A percentile compares a stretch with the other conserved stretches of the same genome.
Evolutionary conservation across 805 yeast species (phyloP).

Genomic region (Cyberlindnera euphorbiae): DNA sequence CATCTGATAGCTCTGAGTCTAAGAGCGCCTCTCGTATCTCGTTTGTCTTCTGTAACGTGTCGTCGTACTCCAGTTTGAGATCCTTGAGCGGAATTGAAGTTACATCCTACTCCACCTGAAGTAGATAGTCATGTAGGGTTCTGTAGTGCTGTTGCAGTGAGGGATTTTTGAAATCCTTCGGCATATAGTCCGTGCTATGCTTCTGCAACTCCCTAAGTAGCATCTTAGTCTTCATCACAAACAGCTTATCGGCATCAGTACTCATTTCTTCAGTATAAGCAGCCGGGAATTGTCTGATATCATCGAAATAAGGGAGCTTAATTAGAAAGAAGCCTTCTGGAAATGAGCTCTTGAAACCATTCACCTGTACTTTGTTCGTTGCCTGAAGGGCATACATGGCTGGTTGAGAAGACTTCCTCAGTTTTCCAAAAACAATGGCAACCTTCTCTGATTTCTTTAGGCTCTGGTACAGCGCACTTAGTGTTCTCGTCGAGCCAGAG

Average conservation of each 20-base stretch:
- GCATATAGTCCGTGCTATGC: constrained; percentile 43
- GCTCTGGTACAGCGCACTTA: constrained; percentile 62
- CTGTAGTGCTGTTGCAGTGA: constrained; percentile 61
- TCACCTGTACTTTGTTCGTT: constrained; percentile 25
- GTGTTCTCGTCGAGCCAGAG: constrained; percentile 60
- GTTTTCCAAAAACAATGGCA: constrained; percentile 72
- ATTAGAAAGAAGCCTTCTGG: constrained; percentile 67
- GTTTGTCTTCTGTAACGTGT: constrained; percentile 29
- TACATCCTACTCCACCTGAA: constrained; percentile 44
- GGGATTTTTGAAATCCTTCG: constrained; percentile 60
- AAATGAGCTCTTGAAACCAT: constrained; percentile 2
- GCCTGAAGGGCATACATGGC: constrained; percentile 56
- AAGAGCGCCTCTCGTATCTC: constrained; percentile 28
- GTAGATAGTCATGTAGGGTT: constrained; percentile 55
- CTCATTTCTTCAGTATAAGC: constrained; percentile 7
- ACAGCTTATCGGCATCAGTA: constrained; percentile 7
- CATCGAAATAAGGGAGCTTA: constrained; percentile 69
- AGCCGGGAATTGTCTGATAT: constrained; percentile 62
- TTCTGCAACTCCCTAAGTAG: constrained; percentile 30
- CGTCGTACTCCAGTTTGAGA: constrained; percentile 27
- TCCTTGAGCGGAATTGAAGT: constrained; percentile 5
- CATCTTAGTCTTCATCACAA: constrained; percentile 21
- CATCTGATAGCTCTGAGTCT: constrained; percentile 22
- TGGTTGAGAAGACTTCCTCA: constrained; percentile 51
- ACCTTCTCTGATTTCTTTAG: constrained; percentile 46